Base-by-base conservation (phyloP, 768 basidiomycete species). In the Boletus speciosus region DNA sequence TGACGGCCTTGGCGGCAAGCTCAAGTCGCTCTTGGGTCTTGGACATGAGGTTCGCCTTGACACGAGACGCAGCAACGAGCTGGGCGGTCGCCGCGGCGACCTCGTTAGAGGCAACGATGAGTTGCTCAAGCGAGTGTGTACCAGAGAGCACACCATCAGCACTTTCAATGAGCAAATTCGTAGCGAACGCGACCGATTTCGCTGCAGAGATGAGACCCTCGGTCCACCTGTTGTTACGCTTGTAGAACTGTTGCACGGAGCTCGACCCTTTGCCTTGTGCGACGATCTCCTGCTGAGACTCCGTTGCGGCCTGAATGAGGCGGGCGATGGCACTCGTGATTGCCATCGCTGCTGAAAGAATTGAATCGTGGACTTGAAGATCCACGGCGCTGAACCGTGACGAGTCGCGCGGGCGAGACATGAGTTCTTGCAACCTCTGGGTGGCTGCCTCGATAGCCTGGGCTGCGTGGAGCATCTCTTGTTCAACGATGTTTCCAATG, bases 101-200 rank as follows among this genome's bases (percentile, higher is more conserved):
- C 70, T 98, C 97, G 73, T 98, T 98, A 37, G 97, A 99, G n/a
- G 97, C 91, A 54, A 98, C 97, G 66, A 99, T 98, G 61, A 99
- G 88, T 73, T 99, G 97, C 74, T 98, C 97, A 54, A 98, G 81
- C 31, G 95, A 94, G 70, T 98, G 93, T 15, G 93, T 95, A 12
- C 96, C 97, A 0, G 91, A 93, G 57, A 98, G 80, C 41, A 99
- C 96, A 55, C 97, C 97, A 70, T 99, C 97, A 16, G 97, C 97
- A 59, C 88, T 90, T 71, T 99, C 96, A 70, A 99, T 99, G 56
- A 99, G 83, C 54, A 98, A 74, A 60, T 84, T 90, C 34, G 97
- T 98, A 10, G 97, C 94, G 63, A 95, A 97, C 3, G 97, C 97
- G 51, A 99, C 97, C 9, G 97, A 83, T 72, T 97, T 98, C 19